Evolutionary conservation across 1,284 basidiomycete genomes (phyloP).

Genomic region (Neotropicomus parvogracilis): DNA sequence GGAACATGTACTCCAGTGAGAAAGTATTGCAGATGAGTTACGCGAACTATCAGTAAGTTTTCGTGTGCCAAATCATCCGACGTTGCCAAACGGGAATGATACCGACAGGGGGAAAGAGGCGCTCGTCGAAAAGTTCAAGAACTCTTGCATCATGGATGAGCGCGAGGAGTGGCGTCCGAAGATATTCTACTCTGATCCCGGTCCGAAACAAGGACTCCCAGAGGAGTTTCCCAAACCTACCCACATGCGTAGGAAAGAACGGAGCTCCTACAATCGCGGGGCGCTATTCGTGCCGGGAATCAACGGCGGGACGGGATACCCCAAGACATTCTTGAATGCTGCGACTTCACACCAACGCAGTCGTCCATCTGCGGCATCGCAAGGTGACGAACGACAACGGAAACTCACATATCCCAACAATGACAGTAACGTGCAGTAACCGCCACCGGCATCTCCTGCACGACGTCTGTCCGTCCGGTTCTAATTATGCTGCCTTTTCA

Average conservation of each 20-base stretch:
- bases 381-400: constrained; percentile 30
- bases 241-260: constrained; percentile 71
- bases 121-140: constrained; percentile 82
- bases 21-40: constrained; percentile 85
- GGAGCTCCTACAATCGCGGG: constrained; percentile 70
- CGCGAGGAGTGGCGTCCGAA: constrained; percentile 77
- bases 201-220: constrained; percentile 65
- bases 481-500: constrained; percentile 8
- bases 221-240: constrained; percentile 81
- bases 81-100: constrained; percentile 7
- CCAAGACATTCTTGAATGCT: constrained; percentile 32
- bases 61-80: constrained; percentile 2
- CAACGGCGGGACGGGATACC: constrained; percentile 24
- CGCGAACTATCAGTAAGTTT: constrained; percentile 76
- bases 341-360: constrained; percentile 22
- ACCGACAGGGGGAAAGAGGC: constrained; percentile 74
- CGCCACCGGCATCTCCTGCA: background rate
- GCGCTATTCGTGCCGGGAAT: constrained; percentile 57
- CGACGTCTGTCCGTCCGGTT: constrained; percentile 3
- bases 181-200: constrained; percentile 73
- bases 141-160: constrained; percentile 82
- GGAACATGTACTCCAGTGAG: constrained; percentile 86
- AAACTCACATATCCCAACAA: constrained; percentile 17
- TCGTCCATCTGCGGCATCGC: constrained; percentile 16
- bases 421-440: constrained; percentile 12